These are phyloP conservation scores for Phanerodontia chrysosporium DNA, from an alignment of 768 basidiomycete species.

Conservation along the genomic window DNA sequence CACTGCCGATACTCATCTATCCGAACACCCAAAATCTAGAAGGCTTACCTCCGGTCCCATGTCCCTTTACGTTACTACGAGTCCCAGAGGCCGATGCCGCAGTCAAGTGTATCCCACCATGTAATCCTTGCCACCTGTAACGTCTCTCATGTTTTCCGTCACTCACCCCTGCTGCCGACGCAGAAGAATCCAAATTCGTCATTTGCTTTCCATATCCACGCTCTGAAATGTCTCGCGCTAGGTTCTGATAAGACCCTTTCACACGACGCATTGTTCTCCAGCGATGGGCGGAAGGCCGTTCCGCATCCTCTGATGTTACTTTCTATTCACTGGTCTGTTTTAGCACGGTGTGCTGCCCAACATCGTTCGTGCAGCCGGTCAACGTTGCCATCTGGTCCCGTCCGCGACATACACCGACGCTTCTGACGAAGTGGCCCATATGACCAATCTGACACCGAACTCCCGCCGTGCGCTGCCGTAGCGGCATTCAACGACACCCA, in stretches of 20 bases:
- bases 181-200: too few relatives aligned
- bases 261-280: neutral
- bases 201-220: neutral
- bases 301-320: neutral
- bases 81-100: too few relatives aligned
- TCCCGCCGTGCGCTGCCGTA: slow-evolving; percentile 16
- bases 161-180: too few relatives aligned
- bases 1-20: neutral
- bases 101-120: neutral
- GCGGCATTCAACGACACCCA: slow-evolving; percentile 5
- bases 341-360: too few relatives aligned
- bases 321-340: too few relatives aligned
- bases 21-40: neutral
- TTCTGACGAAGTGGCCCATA: slow-evolving; percentile 3
- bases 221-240: neutral
- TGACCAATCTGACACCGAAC: slow-evolving; percentile 29
- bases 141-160: too few relatives aligned
- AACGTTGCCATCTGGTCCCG: neutral
- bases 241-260: neutral
- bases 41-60: too few relatives aligned
- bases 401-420: neutral
- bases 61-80: too few relatives aligned
- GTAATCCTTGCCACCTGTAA: neutral
- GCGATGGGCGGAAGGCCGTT: neutral
- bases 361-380: neutral